Conservation (phyloP, 441 rosid species). For the Mallotus repandus region DNA sequence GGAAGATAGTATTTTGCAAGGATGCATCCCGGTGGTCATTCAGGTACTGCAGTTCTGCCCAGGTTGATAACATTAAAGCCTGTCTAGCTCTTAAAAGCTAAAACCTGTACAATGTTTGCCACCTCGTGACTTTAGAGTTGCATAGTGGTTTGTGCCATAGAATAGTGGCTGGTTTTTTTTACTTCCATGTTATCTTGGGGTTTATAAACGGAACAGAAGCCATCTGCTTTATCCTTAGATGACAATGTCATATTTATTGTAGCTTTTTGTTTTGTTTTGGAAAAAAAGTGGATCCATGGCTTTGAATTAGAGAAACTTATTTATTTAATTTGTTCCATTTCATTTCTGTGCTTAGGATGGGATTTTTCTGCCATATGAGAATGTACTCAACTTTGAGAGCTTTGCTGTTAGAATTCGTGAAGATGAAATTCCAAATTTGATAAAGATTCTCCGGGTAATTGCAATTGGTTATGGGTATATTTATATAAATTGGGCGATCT, state of each 20-base stretch:
- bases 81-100: background rate
- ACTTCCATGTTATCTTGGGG: background rate
- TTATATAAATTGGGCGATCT: constrained; percentile 5
- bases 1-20: constrained; percentile 97
- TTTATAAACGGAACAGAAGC: background rate
- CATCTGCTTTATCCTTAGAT: background rate
- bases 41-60: constrained; percentile 52
- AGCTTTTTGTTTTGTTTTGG: background rate
- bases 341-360: constrained; percentile 64
- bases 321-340: background rate
- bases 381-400: constrained; percentile 87
- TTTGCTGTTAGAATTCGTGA: constrained; percentile 81
- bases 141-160: background rate
- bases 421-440: constrained; percentile 85
- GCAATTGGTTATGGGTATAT: constrained; percentile 13
- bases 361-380: constrained; percentile 89
- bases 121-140: background rate
- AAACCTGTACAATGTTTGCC: background rate
- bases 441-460: constrained; percentile 78
- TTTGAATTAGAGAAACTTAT: background rate
- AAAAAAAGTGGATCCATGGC: background rate
- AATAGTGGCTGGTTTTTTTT: background rate
- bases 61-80: background rate
- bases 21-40: constrained; percentile 93
- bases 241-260: background rate